Evolutionary conservation across 805 yeast genomes (phyloP).

Genomic region (Blastobotrys terrestris): DNA sequence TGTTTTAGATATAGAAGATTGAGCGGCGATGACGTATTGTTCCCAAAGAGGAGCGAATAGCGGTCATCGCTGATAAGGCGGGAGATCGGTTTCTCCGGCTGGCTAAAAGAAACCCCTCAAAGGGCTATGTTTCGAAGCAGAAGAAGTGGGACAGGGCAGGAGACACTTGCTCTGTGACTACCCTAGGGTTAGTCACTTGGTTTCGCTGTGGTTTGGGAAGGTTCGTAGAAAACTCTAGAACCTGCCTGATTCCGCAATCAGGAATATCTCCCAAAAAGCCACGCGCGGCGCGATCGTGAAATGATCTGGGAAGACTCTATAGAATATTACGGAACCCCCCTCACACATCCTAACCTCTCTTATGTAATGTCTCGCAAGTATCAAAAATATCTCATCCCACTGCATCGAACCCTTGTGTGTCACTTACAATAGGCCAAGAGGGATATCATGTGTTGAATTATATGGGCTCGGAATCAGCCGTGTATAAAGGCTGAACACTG

Average conservation of each 20-base stretch:
- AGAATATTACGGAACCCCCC: neutral
- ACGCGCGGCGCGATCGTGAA: neutral
- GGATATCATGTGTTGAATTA: no score
- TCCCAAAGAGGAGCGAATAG: neutral
- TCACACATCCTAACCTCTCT: no score
- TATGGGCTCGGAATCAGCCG: no score
- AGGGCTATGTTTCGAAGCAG: no score
- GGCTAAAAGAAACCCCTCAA: no score
- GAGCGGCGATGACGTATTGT: neutral
- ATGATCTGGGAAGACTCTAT: neutral
- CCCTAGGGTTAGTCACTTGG: neutral
- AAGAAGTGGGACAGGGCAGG: no score
- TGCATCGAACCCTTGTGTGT: no score
- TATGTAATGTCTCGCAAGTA: neutral
- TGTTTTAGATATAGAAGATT: neutral
- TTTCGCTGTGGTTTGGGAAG: neutral
- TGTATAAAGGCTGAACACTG: no score
- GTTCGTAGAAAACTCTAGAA: neutral
- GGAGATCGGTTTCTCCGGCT: no score
- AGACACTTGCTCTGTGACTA: no score
- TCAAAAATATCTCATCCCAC: neutral
- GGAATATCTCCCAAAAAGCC: neutral
- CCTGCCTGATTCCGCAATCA: neutral
- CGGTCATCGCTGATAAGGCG: no score
- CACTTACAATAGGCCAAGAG: neutral